A percentile compares a stretch with the other conserved stretches of the same genome.
Evolutionary conservation across 1,284 basidiomycete genomes (phyloP).

Genomic region (Rhodotorula sp.): DNA sequence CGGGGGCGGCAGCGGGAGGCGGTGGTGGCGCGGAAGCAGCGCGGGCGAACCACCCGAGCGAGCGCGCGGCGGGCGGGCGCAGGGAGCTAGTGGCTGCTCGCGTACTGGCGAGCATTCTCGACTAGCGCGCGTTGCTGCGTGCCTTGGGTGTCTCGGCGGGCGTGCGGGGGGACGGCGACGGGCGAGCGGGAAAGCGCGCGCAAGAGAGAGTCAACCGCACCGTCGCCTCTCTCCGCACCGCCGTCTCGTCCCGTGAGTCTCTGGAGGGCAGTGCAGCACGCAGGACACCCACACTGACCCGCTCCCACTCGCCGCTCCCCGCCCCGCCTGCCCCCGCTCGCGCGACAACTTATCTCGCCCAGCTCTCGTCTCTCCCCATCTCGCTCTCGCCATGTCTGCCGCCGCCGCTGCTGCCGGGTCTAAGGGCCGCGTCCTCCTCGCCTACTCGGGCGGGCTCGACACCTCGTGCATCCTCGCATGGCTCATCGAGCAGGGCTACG

Average conservation of each 20-base stretch:
- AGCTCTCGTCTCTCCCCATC: background rate
- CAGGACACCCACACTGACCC: too few relatives aligned
- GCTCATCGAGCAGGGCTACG: constrained; percentile 81
- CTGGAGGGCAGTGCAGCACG: too few relatives aligned
- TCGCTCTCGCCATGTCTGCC: constrained; percentile 16
- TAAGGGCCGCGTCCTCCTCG: constrained; percentile 85
- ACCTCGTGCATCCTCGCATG: constrained; percentile 96
- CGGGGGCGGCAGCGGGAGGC: background rate
- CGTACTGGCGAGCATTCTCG: too few relatives aligned
- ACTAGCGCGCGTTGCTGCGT: background rate
- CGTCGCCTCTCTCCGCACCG: too few relatives aligned
- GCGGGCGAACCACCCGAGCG: constrained; percentile 9
- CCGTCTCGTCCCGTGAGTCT: too few relatives aligned
- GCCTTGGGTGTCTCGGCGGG: background rate
- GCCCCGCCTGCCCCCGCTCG: background rate
- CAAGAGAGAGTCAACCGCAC: too few relatives aligned
- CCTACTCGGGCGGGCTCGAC: constrained; percentile 97
- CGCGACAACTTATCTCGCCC: background rate
- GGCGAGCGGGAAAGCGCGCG: too few relatives aligned
- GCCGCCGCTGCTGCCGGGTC: constrained; percentile 34
- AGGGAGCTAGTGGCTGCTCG: background rate
- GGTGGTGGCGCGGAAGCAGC: background rate
- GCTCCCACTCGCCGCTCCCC: background rate
- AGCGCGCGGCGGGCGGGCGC: background rate
- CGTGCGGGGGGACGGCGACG: too few relatives aligned